phyloP scores from a whole-genome alignment of 805 yeast species.

The Lipomyces yamanashiensis region DNA sequence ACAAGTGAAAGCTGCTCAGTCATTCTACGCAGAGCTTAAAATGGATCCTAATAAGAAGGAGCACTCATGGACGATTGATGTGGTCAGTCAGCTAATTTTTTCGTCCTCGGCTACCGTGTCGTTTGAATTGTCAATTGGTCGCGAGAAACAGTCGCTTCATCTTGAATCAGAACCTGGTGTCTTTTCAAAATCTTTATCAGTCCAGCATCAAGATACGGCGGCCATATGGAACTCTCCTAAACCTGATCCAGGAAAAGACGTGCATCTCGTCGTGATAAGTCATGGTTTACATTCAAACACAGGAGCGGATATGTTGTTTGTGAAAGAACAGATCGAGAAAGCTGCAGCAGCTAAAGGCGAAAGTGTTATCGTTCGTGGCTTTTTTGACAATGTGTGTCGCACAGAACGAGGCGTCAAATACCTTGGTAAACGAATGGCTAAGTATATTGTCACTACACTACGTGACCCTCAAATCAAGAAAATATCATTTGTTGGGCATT shows the following conservation, averaged over 20 bases:
- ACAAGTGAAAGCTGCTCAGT: constrained; percentile 72
- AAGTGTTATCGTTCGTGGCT: constrained; percentile 82
- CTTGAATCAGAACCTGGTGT: constrained; percentile 36
- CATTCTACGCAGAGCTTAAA: constrained; percentile 60
- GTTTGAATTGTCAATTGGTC: constrained; percentile 63
- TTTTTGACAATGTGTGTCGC: constrained; percentile 78
- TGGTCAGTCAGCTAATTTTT: constrained; percentile 78
- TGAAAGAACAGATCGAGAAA: constrained; percentile 77
- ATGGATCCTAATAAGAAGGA: constrained; percentile 50
- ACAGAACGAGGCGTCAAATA: constrained; percentile 88
- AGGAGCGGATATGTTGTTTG: constrained; percentile 85
- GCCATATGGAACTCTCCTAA: constrained; percentile 80
- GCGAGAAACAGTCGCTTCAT: constrained; percentile 38
- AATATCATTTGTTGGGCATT: constrained; percentile 84
- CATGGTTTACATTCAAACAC: constrained; percentile 93
- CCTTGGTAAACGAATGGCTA: constrained; percentile 80
- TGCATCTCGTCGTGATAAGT: constrained; percentile 82
- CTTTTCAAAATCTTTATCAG: constrained; percentile 38
- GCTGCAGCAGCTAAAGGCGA: constrained; percentile 53
- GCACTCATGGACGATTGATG: constrained; percentile 80
- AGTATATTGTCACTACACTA: constrained; percentile 55
- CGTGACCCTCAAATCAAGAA: constrained; percentile 53
- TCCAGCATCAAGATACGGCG: constrained; percentile 57
- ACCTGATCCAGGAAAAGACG: constrained; percentile 55
- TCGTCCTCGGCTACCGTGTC: constrained; percentile 68